Base-by-base conservation (phyloP, 1,284 basidiomycete genomes). In the Ganoderma lingzhi region DNA sequence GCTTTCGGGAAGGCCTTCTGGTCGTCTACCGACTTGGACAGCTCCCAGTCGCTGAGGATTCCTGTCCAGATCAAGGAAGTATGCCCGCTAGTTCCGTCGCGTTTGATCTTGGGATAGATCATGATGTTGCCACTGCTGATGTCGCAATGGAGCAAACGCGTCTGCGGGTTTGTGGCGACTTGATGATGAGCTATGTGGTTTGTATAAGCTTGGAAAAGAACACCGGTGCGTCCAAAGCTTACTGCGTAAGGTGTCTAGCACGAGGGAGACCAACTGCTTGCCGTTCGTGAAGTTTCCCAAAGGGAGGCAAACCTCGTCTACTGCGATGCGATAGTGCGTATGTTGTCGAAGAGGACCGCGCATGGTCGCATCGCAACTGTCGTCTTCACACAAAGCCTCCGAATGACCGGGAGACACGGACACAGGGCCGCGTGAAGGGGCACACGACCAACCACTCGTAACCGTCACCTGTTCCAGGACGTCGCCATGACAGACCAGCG, bases 401-500 rank as follows among this genome's bases (percentile, higher is more conserved):
- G n/a, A n/a, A n/a, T n/a, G n/a, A n/a, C n/a, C n/a, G n/a, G 30
- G 17, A 6, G 55, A 56, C 6, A 19, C 10, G 1, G 39, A 28
- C 23, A 39, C 12, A 8, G 37, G n/a, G n/a, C n/a, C n/a, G n/a
- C n/a, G 8, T n/a, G 59, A 28, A 32, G 55, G 53, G 8, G 53
- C 4, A 35, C 8, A 19, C 41, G 35, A 44, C 55, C 37, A 56
- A 6, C n/a, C 58, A 9, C 56, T 23, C 2, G 63, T 63, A n/a
- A 30, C 5, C n/a, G 69, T 70, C 2, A n/a, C 41, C 39, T 70
- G 69, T 2, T 44, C 45, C 6, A 28, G 30, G 45, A 71, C 65
- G 42, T 71, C 70, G 28, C 65, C 65, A 28, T 71, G 70, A 10
- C 66, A 71, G 3, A 69, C n/a, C 2, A 71, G 41, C 0, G 67